These are phyloP conservation scores for Saccharata proteae DNA, from an alignment of 2,329 filamentous ascomycete genomes.

Conservation along the genomic window DNA sequence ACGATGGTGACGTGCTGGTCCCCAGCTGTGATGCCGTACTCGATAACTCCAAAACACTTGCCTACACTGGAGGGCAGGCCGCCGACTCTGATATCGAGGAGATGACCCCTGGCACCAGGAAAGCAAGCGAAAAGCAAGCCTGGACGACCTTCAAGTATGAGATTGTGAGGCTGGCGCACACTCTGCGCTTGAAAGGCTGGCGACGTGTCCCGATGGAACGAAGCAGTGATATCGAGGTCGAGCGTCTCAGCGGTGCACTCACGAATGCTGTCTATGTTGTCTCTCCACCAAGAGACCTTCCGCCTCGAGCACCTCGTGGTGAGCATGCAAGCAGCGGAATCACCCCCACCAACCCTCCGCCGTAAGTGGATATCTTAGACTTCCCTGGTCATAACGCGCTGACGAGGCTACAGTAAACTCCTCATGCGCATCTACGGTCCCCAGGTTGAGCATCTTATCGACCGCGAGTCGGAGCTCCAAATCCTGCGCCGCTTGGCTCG, in stretches of 20 bases:
- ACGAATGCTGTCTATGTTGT: constrained; percentile 97
- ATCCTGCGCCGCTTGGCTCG: constrained; percentile 76
- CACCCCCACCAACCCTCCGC: constrained; percentile 36
- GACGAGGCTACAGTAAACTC: constrained; percentile 47
- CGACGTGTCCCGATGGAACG: constrained; percentile 63
- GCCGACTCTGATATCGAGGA: constrained; percentile 29
- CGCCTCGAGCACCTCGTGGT: constrained; percentile 20
- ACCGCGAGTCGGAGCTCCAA: constrained; percentile 77
- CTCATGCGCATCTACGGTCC: constrained; percentile 88
- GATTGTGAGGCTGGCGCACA: constrained; percentile 80
- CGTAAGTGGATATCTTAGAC: constrained; percentile 28
- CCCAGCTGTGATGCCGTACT: constrained; percentile 73
- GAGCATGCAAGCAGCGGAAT: constrained; percentile 28
- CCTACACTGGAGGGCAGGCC: constrained; percentile 50
- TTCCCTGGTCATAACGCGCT: not conserved
- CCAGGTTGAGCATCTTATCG: constrained; percentile 90
- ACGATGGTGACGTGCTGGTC: constrained; percentile 70
- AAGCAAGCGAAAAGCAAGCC: constrained; percentile 57
- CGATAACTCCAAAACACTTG: constrained; percentile 82
- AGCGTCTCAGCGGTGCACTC: constrained; percentile 76
- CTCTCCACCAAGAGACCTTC: constrained; percentile 58
- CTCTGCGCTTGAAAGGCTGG: constrained; percentile 84
- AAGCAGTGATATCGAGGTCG: constrained; percentile 56
- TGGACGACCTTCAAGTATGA: constrained; percentile 89
- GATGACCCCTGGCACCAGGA: constrained; percentile 27